phyloP scores from a whole-genome alignment of 495 filamentous ascomycete species.

The Hypoxylon fuscum region DNA sequence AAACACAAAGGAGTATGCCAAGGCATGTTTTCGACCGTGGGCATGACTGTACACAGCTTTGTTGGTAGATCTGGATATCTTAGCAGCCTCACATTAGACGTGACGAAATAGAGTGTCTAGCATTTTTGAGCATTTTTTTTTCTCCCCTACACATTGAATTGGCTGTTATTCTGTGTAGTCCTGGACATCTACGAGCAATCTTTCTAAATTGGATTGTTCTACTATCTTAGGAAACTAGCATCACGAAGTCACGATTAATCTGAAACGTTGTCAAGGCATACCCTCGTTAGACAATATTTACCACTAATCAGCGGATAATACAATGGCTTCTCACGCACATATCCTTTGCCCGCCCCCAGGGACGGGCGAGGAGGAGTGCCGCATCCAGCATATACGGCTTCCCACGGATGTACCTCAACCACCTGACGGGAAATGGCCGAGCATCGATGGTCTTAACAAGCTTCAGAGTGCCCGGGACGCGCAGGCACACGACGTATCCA shows the following conservation, averaged over 20 bases:
- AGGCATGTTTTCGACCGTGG: not conserved
- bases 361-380: slow-evolving; percentile 4
- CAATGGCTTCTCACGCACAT: slow-evolving; percentile 5
- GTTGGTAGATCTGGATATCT: slow-evolving; percentile 11
- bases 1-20: slow-evolving; percentile 15
- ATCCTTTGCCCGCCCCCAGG: slow-evolving; percentile 11
- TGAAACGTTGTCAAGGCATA: no score
- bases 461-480: slow-evolving; percentile 25
- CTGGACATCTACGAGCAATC: no score
- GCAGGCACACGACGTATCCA: slow-evolving; percentile 27
- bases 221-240: no score
- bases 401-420: not conserved
- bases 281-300: no score
- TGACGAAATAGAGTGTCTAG: no score
- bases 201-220: no score
- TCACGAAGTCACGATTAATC: no score
- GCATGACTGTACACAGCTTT: slow-evolving; percentile 7
- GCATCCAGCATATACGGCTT: slow-evolving; percentile 14
- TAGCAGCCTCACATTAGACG: not conserved
- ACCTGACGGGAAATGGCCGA: slow-evolving; percentile 26
- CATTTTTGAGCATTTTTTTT: no score
- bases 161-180: no score
- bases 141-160: no score
- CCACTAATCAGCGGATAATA: not conserved
- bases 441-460: slow-evolving; percentile 30